Evolutionary conservation across 2,329 filamentous ascomycete species (phyloP).

Genomic region (Cladosporium sphaerospermum): DNA sequence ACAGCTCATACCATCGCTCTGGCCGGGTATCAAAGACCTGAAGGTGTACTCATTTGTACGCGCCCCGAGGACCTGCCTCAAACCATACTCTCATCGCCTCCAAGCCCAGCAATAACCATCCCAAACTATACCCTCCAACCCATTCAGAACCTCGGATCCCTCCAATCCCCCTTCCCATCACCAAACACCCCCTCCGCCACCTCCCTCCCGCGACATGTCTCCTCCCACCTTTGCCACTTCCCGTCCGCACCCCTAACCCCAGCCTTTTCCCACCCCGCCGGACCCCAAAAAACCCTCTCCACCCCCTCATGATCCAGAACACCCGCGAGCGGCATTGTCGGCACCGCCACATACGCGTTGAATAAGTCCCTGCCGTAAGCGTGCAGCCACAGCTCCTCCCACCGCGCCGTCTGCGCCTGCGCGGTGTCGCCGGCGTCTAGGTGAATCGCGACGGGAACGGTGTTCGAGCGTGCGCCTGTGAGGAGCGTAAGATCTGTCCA

Average conservation of each 20-base stretch:
- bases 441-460: background rate
- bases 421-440: background rate
- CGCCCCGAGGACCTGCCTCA: too few species aligned
- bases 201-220: background rate
- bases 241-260: conserved; percentile 1
- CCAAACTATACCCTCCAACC: background rate
- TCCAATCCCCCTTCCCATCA: conserved; percentile 5
- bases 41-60: too few species aligned
- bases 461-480: background rate
- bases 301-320: background rate
- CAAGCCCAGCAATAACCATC: too few species aligned
- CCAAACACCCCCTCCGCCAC: conserved; percentile 1
- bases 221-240: background rate
- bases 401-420: background rate
- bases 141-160: background rate
- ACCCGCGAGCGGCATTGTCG: background rate
- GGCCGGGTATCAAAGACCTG: too few species aligned
- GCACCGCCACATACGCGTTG: background rate
- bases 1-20: too few species aligned
- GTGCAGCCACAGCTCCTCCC: background rate
- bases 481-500: conserved; percentile 1
- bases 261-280: background rate
- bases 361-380: background rate
- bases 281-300: conserved; percentile 5
- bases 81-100: too few species aligned